These are phyloP conservation scores for Ophiocordyceps robertsii DNA, from an alignment of 2,329 filamentous ascomycete genomes.

Conservation along the genomic window DNA sequence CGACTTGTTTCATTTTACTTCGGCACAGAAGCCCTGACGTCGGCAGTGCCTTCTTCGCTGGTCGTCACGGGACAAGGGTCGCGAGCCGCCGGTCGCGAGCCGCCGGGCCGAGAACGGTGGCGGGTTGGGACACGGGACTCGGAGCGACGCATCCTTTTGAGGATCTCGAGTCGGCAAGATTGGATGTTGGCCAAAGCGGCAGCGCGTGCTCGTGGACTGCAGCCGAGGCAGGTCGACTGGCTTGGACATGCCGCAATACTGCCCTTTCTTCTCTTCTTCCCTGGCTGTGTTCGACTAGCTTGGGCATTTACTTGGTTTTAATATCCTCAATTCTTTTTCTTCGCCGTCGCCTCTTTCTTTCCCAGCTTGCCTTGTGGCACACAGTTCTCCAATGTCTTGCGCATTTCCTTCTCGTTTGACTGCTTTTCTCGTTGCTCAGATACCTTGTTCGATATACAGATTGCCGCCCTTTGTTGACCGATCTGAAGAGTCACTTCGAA, in stretches of 20 bases:
- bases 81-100: no score
- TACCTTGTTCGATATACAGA: slow-evolving; percentile 49
- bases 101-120: no score
- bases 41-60: no score
- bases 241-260: slow-evolving; percentile 34
- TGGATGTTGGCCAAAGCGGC: slow-evolving; percentile 15
- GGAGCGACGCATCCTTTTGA: not conserved
- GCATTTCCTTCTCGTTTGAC: slow-evolving; percentile 10
- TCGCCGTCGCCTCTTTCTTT: slow-evolving; percentile 5
- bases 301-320: slow-evolving; percentile 20
- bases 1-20: not conserved
- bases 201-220: slow-evolving; percentile 32
- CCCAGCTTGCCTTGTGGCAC: slow-evolving; percentile 11
- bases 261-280: slow-evolving; percentile 9
- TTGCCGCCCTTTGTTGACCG: slow-evolving; percentile 3
- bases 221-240: slow-evolving; percentile 26
- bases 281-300: slow-evolving; percentile 21
- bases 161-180: slow-evolving; percentile 8
- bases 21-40: no score
- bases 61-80: no score
- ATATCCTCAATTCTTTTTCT: slow-evolving; percentile 8
- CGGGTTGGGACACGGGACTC: no score
- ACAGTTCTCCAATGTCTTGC: slow-evolving; percentile 3
- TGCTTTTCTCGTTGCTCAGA: slow-evolving; percentile 25
- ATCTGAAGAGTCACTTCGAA: not conserved